Percentiles rank a stretch among this genome's conserved stretches.
These are phyloP conservation scores for Microbotryum silenes-acaulis DNA, from an alignment of 1,284 basidiomycete genomes.

Conservation along the genomic window DNA sequence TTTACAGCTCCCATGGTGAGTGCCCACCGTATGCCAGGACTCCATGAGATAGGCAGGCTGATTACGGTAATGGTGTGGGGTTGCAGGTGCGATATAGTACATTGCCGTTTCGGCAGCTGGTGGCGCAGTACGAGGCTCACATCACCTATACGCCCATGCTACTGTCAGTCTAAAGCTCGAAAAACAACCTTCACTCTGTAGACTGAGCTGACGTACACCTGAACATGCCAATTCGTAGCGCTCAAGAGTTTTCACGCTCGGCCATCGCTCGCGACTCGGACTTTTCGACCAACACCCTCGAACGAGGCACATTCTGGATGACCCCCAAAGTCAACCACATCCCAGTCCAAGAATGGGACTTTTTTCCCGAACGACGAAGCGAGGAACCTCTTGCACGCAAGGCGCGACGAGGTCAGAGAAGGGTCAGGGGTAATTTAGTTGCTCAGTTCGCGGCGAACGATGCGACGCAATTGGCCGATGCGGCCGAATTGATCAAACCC, in stretches of 20 bases:
- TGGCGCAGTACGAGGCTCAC: constrained; percentile 51
- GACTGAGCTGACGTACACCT: constrained; percentile 10
- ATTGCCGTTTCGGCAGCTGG: constrained; percentile 51
- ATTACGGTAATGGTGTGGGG: constrained; percentile 39
- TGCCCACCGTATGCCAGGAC: constrained; percentile 24
- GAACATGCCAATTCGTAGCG: constrained; percentile 3
- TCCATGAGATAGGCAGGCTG: constrained; percentile 14
- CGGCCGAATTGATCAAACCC: constrained; percentile 49
- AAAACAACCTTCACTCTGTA: background rate
- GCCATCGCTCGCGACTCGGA: constrained; percentile 49
- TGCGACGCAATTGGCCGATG: constrained; percentile 48
- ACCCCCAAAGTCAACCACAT: constrained; percentile 24
- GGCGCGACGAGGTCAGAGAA: constrained; percentile 16
- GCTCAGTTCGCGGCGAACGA: constrained; percentile 53
- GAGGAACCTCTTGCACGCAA: constrained; percentile 32
- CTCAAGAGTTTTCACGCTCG: constrained; percentile 50
- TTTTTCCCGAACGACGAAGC: constrained; percentile 33
- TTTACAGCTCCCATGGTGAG: constrained; percentile 20
- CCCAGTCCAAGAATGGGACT: constrained; percentile 24
- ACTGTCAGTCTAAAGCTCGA: constrained; percentile 39
- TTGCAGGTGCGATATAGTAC: constrained; percentile 55
- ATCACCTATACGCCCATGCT: constrained; percentile 58
- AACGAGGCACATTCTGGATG: constrained; percentile 50
- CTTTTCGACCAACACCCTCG: constrained; percentile 48
- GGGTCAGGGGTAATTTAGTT: constrained; percentile 48